Conservation (phyloP, 2,329 filamentous ascomycete genomes). For the Cadophora gregata region DNA sequence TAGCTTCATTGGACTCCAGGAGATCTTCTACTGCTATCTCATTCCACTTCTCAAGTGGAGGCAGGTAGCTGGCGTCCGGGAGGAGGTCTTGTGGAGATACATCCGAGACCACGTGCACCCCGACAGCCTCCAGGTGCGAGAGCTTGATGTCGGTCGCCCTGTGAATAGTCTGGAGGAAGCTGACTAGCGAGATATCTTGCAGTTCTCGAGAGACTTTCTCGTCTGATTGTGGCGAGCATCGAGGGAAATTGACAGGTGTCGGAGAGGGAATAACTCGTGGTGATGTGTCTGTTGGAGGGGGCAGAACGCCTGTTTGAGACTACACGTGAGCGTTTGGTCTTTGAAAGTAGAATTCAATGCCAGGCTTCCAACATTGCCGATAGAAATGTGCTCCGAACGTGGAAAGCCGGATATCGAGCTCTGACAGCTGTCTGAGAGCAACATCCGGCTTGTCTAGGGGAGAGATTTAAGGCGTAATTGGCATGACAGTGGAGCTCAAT, state of each 20-base stretch:
- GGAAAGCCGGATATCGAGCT: slow-evolving; percentile 16
- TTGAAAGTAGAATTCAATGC: background rate
- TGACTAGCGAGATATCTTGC: slow-evolving; percentile 50
- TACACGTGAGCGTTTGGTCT: slow-evolving; percentile 32
- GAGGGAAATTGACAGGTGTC: slow-evolving; percentile 39
- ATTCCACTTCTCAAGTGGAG: slow-evolving; percentile 58
- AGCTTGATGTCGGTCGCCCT: slow-evolving; percentile 57
- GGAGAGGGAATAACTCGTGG: slow-evolving; percentile 37
- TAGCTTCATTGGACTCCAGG: slow-evolving; percentile 53
- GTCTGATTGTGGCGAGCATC: slow-evolving; percentile 45
- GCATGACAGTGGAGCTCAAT: slow-evolving; percentile 2
- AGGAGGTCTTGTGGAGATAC: slow-evolving; percentile 56
- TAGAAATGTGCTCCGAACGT: slow-evolving; percentile 23
- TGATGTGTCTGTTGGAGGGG: slow-evolving; percentile 31
- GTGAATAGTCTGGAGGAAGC: slow-evolving; percentile 59
- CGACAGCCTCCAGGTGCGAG: slow-evolving; percentile 61
- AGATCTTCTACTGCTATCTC: slow-evolving; percentile 36
- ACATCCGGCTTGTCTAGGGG: background rate
- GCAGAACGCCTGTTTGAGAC: slow-evolving; percentile 32
- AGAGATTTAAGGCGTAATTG: slow-evolving; percentile 24
- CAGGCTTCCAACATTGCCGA: slow-evolving; percentile 6
- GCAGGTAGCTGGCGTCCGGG: slow-evolving; percentile 59
- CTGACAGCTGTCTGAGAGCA: slow-evolving; percentile 25
- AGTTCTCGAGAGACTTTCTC: slow-evolving; percentile 43
- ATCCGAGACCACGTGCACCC: slow-evolving; percentile 60